phyloP scores from a whole-genome alignment of 2,329 filamentous ascomycete species.

The Microsporum audouinii region DNA sequence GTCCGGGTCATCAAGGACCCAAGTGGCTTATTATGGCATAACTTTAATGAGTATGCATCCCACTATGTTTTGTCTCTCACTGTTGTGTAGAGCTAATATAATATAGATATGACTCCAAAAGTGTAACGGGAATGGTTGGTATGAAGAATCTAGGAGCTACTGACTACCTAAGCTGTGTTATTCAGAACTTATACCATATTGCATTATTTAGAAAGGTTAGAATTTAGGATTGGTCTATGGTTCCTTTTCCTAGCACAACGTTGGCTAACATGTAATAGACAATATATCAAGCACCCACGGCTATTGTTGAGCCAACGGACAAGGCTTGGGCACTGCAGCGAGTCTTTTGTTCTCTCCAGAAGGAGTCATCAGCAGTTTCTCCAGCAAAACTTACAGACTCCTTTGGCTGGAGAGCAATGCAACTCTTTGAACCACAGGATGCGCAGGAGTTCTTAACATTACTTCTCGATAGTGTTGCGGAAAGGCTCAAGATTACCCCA shows the following conservation, averaged over 20 bases:
- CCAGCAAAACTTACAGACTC: slow-evolving; percentile 92
- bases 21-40: slow-evolving; percentile 40
- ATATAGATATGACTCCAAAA: slow-evolving; percentile 87
- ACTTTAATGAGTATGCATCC: slow-evolving; percentile 31
- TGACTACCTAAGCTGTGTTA: slow-evolving; percentile 72
- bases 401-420: slow-evolving; percentile 94
- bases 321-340: slow-evolving; percentile 90
- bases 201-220: slow-evolving; percentile 83
- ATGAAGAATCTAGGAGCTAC: slow-evolving; percentile 94
- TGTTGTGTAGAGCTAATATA: slow-evolving; percentile 33
- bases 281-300: slow-evolving; percentile 92
- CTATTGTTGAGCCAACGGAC: slow-evolving; percentile 63
- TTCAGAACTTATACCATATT: slow-evolving; percentile 74
- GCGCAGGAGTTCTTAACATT: slow-evolving; percentile 94
- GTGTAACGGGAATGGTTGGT: slow-evolving; percentile 93
- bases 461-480: slow-evolving; percentile 91
- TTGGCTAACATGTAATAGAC: slow-evolving; percentile 44
- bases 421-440: slow-evolving; percentile 98
- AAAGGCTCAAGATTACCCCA: slow-evolving; percentile 92
- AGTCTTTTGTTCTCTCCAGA: slow-evolving; percentile 89
- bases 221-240: neutral
- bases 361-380: slow-evolving; percentile 66
- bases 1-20: slow-evolving; percentile 40
- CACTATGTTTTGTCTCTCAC: neutral
- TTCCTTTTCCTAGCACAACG: neutral